phyloP scores from a whole-genome alignment of 2,329 filamentous ascomycete genomes.

The Aspergillus fijiensis region DNA sequence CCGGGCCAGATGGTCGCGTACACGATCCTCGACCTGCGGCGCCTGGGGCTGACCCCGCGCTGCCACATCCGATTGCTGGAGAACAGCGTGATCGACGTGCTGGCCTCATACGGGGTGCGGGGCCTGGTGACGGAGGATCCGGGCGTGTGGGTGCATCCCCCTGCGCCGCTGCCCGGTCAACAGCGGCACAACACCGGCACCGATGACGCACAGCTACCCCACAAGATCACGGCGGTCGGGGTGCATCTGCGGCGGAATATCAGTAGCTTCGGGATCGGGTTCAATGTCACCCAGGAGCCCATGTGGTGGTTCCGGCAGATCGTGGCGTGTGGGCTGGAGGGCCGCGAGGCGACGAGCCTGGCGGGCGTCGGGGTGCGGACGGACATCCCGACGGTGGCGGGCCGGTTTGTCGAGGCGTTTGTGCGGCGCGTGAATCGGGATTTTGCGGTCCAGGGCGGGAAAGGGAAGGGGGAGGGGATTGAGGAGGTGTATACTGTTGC shows the following conservation, averaged over 20 bases:
- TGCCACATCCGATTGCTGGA: conserved; percentile 79
- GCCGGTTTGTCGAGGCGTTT: conserved; percentile 39
- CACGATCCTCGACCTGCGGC: conserved; percentile 78
- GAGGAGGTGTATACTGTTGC: conserved; percentile 41
- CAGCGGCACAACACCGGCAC: too few relatives aligned
- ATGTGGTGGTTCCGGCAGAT: conserved; percentile 72
- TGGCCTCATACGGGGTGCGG: conserved; percentile 60
- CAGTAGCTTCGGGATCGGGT: conserved; percentile 77
- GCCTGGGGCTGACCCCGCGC: conserved; percentile 66
- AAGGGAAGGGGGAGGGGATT: conserved; percentile 36
- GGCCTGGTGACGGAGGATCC: conserved; percentile 71
- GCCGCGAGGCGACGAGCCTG: conserved; percentile 75
- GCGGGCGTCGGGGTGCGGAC: conserved; percentile 49
- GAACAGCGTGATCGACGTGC: conserved; percentile 67
- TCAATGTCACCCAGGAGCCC: conserved; percentile 56
- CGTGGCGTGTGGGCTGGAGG: conserved; percentile 84
- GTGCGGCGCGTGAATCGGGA: conserved; percentile 39
- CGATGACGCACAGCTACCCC: conserved; percentile 15
- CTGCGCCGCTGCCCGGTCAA: too few relatives aligned
- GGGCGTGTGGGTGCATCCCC: conserved; percentile 71
- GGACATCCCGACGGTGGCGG: conserved; percentile 40
- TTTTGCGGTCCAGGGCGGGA: conserved; percentile 30
- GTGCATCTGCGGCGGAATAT: conserved; percentile 87
- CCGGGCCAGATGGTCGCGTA: conserved; percentile 93
- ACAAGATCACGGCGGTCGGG: conserved; percentile 85